Percentiles rank a stretch among this genome's conserved stretches.
phyloP scores from a whole-genome alignment of 2,329 filamentous ascomycete genomes.

The Orbilia ellipsospora region DNA sequence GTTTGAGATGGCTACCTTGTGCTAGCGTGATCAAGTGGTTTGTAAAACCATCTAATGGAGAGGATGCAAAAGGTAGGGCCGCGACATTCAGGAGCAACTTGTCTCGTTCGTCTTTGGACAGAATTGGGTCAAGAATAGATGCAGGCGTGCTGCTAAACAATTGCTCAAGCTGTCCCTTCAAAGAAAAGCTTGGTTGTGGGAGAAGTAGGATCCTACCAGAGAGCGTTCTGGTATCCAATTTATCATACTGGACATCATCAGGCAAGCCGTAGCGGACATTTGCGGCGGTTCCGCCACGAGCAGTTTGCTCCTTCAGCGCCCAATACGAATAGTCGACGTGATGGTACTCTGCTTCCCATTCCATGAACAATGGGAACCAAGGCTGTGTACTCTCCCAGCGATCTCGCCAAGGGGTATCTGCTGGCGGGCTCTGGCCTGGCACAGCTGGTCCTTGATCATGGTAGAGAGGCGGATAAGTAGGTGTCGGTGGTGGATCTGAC shows the following conservation, averaged over 20 bases:
- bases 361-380: constrained; percentile 64
- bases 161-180: background rate
- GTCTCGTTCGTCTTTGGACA: background rate
- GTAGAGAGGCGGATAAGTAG: no score
- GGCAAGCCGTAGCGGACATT: constrained; percentile 5
- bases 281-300: background rate
- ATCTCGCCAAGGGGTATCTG: constrained; percentile 56
- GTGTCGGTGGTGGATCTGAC: no score
- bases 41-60: constrained; percentile 61
- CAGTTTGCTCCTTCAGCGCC: background rate
- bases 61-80: background rate
- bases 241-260: constrained; percentile 3
- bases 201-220: constrained; percentile 63
- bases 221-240: constrained; percentile 56
- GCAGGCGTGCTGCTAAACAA: background rate
- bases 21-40: constrained; percentile 61
- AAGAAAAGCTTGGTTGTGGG: constrained; percentile 63
- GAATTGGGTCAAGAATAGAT: background rate
- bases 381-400: constrained; percentile 62
- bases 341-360: constrained; percentile 65
- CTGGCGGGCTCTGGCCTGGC: no score
- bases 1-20: constrained; percentile 64
- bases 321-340: constrained; percentile 57
- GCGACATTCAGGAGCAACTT: background rate
- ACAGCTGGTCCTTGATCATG: no score